Base-by-base conservation (phyloP, 2,329 filamentous ascomycete species). In the Alternaria metachromatica region DNA sequence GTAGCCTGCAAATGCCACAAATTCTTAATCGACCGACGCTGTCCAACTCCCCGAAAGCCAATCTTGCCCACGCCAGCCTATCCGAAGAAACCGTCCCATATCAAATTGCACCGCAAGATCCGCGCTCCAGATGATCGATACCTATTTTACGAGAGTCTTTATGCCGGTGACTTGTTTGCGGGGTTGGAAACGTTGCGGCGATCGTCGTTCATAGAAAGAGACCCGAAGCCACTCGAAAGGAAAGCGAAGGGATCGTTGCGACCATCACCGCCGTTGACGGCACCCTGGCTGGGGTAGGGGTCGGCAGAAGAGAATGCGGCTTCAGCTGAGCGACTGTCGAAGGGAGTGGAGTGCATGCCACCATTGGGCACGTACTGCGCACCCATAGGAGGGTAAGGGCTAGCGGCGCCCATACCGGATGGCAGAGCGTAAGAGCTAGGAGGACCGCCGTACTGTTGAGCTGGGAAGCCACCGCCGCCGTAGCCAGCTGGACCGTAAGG, bases 301-400 rank as follows among this genome's bases (percentile, higher is more conserved):
- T 90, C 90, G 43, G 93, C 94, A 44, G 92, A 92, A 78, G 93
- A 92, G 85, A 99, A 99, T 25, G 96, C 95, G 64, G 94, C 94
- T 83, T 98, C 95, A 15, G 95, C 93, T 66, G 93, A 92, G 67
- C 94, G 92, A 84, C 94, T 96, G 78, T 97, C 94, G 76, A 99
- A 98, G 12, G 93, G 92, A 45, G 92, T 92, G 23, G 92, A 92
- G 81, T 96, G 93, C 72, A 93, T 90, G 56, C 90, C 89, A 43
- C 90, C 91, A 59, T 89, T 90, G 46, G 92, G 90, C 62, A 90
- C 90, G 72, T 90, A 97, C 73, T 94, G 92, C 41, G 91, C 92
- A 45, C 77, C 78, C 82, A 97, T 88, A 3, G 92, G 85, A 56
- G 92, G 91, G 76, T 97, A 97, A 3, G 90, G 90, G 60, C 89